Percentiles rank a stretch among this genome's conserved stretches.
Evolutionary conservation across 208 protist genomes (phyloP).

Genomic region (Lotmaria passim): DNA sequence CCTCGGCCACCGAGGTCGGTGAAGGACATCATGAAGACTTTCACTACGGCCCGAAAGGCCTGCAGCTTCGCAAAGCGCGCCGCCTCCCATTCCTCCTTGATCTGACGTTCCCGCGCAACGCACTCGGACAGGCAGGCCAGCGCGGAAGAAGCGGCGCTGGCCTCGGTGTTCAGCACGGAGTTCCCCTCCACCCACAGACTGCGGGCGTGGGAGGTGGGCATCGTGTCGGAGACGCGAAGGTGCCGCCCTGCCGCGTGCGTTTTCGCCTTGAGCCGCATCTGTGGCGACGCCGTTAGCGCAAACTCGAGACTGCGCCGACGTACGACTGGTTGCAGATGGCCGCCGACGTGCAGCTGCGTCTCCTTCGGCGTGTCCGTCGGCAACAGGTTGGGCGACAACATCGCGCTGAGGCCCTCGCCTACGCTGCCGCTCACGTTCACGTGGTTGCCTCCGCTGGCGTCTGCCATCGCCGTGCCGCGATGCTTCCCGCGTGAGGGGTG

Average conservation of each 20-base stretch:
- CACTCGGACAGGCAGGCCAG: constrained; percentile 64
- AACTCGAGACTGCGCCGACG: constrained; percentile 14
- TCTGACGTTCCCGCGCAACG: constrained; percentile 57
- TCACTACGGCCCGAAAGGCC: constrained; percentile 73
- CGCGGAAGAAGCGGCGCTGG: constrained; percentile 45
- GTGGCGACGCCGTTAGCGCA: constrained; percentile 18
- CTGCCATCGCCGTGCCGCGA: too few relatives aligned
- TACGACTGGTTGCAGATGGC: neutral
- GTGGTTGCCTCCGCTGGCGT: neutral
- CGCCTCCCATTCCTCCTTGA: constrained; percentile 65
- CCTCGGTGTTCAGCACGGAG: constrained; percentile 55
- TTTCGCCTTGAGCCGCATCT: constrained; percentile 11
- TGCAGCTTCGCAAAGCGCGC: constrained; percentile 56
- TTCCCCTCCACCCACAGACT: constrained; percentile 81
- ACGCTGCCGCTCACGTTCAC: neutral
- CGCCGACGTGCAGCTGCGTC: constrained; percentile 5
- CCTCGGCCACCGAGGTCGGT: constrained; percentile 12
- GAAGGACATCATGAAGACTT: constrained; percentile 59
- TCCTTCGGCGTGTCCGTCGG: constrained; percentile 16
- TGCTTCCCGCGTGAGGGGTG: constrained; percentile 8
- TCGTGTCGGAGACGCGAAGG: constrained; percentile 17
- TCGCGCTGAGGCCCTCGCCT: neutral
- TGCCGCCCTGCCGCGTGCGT: constrained; percentile 13
- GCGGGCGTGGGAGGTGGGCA: constrained; percentile 2
- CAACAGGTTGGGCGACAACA: neutral